Base-by-base conservation (phyloP, 148 eudicot genomes). In the Vaccinium macrocarpon region DNA sequence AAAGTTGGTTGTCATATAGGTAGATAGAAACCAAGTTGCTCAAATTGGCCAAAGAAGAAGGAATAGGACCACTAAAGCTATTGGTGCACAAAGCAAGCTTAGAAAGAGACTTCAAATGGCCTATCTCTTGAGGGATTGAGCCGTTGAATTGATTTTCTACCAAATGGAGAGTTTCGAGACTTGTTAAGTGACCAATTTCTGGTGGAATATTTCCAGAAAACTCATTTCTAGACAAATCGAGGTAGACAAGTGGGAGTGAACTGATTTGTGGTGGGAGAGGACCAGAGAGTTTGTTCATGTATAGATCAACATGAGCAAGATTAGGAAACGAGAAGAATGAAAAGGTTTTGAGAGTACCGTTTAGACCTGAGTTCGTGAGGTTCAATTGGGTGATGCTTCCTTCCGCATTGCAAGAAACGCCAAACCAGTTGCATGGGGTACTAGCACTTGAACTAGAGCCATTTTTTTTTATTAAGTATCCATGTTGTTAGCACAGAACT, bases 391-490 rank as follows among this genome's bases (percentile, higher is more conserved):
- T 53, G 11, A 88, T 87, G 53, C 87, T 86, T 19, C 85, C 87
- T 79, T 87, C 73, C 1, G 51, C 46, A 80, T 82, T 81, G 76
- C 92, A 90, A 11, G 86, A 86, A 5, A 90, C 85, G 14, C 92
- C 92, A 72, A 87, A 82, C 91, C 90, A 90, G 62, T 78, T 70
- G 82, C 91, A 90, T 46, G 91, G 91, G 57, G 16, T 12, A 70
- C 79, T 23, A 8, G 62, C 6, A 62, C n/a, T 25, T 53, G 48
- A 49, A 76, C 91, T 86, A 5, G 86, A 85, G 25, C 27, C 7
- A 15, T 52, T 4, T 18, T 48, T 53, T 10, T 57, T 42, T 35
- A 50, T 84, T 80, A 74, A 86, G 71, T 32, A 80, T 74, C 91
- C 91, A 90, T 83, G 90, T 86, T 42, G 85, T 81, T 12, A 86